Evolutionary conservation across 1,284 basidiomycete genomes (phyloP).

Genomic region (Boletellus deceptivus): DNA sequence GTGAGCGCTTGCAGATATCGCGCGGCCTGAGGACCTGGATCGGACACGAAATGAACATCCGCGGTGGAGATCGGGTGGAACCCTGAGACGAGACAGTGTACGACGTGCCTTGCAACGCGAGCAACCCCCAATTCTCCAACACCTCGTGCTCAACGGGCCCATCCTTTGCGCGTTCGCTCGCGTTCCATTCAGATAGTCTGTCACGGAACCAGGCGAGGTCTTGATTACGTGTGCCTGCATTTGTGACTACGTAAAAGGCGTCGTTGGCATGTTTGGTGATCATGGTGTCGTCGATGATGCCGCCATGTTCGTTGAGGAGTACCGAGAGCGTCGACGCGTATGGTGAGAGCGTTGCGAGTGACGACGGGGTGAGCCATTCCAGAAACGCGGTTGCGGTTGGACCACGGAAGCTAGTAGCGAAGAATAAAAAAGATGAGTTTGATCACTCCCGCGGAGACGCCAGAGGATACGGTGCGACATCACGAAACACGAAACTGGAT

Average conservation of each 20-base stretch:
- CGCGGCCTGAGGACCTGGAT: constrained; percentile 77
- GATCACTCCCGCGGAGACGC: no score
- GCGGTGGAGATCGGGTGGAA: no score
- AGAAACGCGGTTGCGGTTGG: constrained; percentile 75
- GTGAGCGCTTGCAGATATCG: constrained; percentile 75
- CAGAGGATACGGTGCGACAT: no score
- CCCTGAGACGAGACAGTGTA: no score
- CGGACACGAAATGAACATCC: background rate
- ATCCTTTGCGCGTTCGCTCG: constrained; percentile 43
- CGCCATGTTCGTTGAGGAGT: constrained; percentile 84
- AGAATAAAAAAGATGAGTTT: no score
- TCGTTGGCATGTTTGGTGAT: constrained; percentile 81
- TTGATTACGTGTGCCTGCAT: constrained; percentile 83
- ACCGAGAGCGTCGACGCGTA: constrained; percentile 85
- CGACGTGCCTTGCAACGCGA: constrained; percentile 81
- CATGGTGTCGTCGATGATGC: constrained; percentile 94
- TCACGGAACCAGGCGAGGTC: constrained; percentile 79
- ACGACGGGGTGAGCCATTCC: constrained; percentile 82
- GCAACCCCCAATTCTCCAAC: constrained; percentile 82
- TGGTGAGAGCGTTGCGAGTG: constrained; percentile 62
- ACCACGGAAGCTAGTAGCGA: constrained; percentile 57
- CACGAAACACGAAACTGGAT: no score
- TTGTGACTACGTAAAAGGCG: constrained; percentile 94
- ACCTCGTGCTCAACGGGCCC: constrained; percentile 79
- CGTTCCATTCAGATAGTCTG: constrained; percentile 77